Base-by-base conservation (phyloP, 257 asterid genomes). In the Solanum virginianum region DNA sequence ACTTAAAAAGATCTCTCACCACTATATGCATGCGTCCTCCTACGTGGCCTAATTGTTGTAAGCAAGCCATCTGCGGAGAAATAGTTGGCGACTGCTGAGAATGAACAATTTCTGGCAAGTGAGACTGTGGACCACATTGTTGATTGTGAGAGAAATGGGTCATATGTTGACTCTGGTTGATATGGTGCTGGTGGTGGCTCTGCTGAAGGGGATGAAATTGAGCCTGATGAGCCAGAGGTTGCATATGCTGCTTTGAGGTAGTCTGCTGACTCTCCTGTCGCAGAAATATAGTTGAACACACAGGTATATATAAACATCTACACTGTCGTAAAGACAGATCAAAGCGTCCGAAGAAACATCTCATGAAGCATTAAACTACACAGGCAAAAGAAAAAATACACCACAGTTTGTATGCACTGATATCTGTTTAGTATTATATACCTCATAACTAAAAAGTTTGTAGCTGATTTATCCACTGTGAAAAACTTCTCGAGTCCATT, bases 61-160 rank as follows among this genome's bases (percentile, higher is more conserved):
- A 89, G 90, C 95, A 93, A 87, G 94, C 86, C 82, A 94, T 91
- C 79, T 96, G 98, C 43, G 94, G 97, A 70, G 93, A 81, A 6
- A 91, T 91, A 66, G 90, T 36, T 13, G 97, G 85, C 15, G 96
- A 88, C 85, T 95, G 97, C 88, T 94, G 95, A 87, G 91, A 81
- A 88, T 94, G 99, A 83, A 93, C 84, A 79, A 93, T 89, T 85
- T 94, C 98, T 53, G 97, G 87, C 91, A 95, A 86, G 80, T 94
- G 97, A 54, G 97, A 87, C 62, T 91, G 89, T 45, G 99, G 91
- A 41, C 92, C 93, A 85, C 95, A 93, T 43, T 93, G 98, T 85
- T 92, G 98, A 89, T 88, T 89, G 83, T 91, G 94, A 88, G 95
- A 86, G 85, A 88, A 92, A 72, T 93, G 97, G 80, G 93, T 79